These are phyloP conservation scores for Entomortierella chlamydospora DNA, from an alignment of 192 early-diverging fungal genomes.

Conservation along the genomic window DNA sequence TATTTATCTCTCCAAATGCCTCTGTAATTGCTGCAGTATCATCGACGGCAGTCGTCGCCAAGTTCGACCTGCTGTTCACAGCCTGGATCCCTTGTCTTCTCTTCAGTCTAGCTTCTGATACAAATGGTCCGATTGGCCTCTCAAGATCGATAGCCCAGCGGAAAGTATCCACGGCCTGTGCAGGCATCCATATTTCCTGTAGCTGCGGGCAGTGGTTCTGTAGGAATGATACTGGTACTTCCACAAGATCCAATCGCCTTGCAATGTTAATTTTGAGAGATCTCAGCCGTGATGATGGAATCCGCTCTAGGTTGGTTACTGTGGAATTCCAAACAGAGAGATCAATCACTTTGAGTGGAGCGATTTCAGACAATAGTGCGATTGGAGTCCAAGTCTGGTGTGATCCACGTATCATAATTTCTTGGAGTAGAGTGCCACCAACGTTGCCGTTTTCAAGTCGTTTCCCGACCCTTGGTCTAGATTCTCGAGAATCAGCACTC, in stretches of 20 bases:
- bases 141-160: slow-evolving; percentile 29
- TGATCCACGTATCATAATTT: slow-evolving; percentile 22
- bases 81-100: not conserved
- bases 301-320: slow-evolving; percentile 21
- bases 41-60: not conserved
- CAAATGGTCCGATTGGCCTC: slow-evolving; percentile 11
- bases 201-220: not conserved
- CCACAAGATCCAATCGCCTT: slow-evolving; percentile 7
- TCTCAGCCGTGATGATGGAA: slow-evolving; percentile 13
- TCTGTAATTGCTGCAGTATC: not conserved
- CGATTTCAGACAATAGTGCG: slow-evolving; percentile 7
- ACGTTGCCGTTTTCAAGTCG: not conserved
- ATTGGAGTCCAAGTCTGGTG: slow-evolving; percentile 18
- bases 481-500: no score
- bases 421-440: slow-evolving; percentile 13
- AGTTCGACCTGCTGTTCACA: no score
- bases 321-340: slow-evolving; percentile 33
- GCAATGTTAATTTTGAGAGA: slow-evolving; percentile 19
- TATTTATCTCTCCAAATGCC: not conserved
- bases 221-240: slow-evolving; percentile 9
- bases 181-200: slow-evolving; percentile 32
- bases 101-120: slow-evolving; percentile 1
- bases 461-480: not conserved
- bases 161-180: slow-evolving; percentile 9
- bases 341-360: slow-evolving; percentile 25